phyloP scores from a whole-genome alignment of 2,329 filamentous ascomycete genomes.

The Cladosporium colombiae region DNA sequence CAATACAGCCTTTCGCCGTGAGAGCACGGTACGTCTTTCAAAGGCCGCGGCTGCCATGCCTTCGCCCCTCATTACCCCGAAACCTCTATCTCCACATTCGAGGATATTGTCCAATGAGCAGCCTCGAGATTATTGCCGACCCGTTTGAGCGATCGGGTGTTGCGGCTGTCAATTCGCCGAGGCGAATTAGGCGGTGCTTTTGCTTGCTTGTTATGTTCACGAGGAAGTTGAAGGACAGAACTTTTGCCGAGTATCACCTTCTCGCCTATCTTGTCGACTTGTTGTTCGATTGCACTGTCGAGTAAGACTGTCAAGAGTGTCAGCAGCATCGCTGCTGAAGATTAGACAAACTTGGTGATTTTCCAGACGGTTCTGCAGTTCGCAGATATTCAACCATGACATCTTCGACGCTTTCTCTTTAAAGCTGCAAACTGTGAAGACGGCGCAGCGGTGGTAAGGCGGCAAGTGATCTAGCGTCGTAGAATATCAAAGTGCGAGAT shows the following conservation, averaged over 20 bases:
- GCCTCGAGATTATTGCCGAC: background rate
- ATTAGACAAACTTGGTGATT: too few relatives aligned
- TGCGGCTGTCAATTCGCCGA: background rate
- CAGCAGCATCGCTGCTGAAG: too few relatives aligned
- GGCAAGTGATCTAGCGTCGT: too few relatives aligned
- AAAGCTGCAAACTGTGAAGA: too few relatives aligned
- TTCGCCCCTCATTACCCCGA: conserved; percentile 15
- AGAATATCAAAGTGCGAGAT: too few relatives aligned
- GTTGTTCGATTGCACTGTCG: too few relatives aligned
- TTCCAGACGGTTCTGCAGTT: too few relatives aligned
- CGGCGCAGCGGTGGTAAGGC: too few relatives aligned
- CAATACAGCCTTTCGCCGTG: background rate
- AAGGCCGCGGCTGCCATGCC: conserved; percentile 3
- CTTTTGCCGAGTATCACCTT: background rate
- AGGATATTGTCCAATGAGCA: background rate
- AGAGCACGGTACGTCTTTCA: background rate
- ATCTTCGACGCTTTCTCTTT: too few relatives aligned
- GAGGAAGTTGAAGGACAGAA: background rate
- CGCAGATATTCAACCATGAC: too few relatives aligned
- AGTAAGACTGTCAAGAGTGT: too few relatives aligned
- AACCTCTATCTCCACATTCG: background rate
- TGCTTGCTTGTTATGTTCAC: background rate
- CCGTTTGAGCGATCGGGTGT: background rate
- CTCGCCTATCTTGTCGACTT: too few relatives aligned
- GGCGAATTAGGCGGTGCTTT: background rate